A percentile compares a stretch with the other conserved stretches of the same genome.
These are phyloP conservation scores for Forsythia viridissima DNA, from an alignment of 257 asterid genomes.

Conservation along the genomic window DNA sequence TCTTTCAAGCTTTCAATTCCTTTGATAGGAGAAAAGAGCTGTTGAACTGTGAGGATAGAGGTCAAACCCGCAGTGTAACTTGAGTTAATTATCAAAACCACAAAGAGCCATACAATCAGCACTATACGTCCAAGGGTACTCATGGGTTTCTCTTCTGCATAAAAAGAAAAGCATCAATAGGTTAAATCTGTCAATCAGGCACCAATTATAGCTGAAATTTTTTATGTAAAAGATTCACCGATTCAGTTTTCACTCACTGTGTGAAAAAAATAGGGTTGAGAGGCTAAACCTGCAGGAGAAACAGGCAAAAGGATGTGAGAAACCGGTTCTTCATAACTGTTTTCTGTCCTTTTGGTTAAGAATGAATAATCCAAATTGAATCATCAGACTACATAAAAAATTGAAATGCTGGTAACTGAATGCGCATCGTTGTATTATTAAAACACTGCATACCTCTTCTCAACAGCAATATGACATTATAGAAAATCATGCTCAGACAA, in stretches of 20 bases:
- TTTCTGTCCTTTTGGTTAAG: not conserved
- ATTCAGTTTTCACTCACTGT: slow-evolving; percentile 47
- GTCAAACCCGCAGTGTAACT: slow-evolving; percentile 79
- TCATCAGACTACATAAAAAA: not conserved
- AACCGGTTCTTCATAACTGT: not conserved
- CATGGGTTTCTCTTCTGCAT: slow-evolving; percentile 54
- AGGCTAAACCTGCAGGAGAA: slow-evolving; percentile 63
- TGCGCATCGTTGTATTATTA: not conserved
- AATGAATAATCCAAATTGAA: not conserved
- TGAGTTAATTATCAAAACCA: slow-evolving; percentile 58
- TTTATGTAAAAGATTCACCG: not conserved
- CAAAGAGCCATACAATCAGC: slow-evolving; percentile 68
- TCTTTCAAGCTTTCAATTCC: slow-evolving; percentile 55
- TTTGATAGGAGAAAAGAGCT: slow-evolving; percentile 56
- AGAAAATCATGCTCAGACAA: no score
- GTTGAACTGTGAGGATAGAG: slow-evolving; percentile 67
- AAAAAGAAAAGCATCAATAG: not conserved
- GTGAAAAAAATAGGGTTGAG: slow-evolving; percentile 60
- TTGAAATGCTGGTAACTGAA: not conserved
- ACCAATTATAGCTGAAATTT: not conserved
- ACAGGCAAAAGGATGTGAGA: not conserved
- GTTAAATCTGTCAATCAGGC: not conserved
- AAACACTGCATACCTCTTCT: not conserved
- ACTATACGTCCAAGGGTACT: slow-evolving; percentile 61
- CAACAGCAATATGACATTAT: not conserved